Percentiles rank a stretch among this genome's conserved stretches.
phyloP scores from a whole-genome alignment of 495 filamentous ascomycete species.

The Podospora fimiseda region DNA sequence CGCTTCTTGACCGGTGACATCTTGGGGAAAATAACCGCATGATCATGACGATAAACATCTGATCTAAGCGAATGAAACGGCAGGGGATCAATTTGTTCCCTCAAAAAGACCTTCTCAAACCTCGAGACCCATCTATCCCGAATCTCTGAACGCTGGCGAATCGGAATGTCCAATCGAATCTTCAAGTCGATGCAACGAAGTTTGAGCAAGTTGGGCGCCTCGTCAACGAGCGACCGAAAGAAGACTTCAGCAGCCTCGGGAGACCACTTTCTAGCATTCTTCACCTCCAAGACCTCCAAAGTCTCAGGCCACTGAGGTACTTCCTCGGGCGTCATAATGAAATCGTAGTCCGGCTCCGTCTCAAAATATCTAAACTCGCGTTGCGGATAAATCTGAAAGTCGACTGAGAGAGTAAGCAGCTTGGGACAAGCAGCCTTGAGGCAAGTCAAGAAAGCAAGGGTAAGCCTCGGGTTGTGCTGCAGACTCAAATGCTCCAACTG shows the following conservation, averaged over 20 bases:
- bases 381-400: constrained; percentile 61
- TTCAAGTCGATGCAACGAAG: constrained; percentile 64
- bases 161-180: constrained; percentile 65
- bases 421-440: constrained; percentile 58
- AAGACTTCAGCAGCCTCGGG: constrained; percentile 59
- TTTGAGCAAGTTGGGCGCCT: constrained; percentile 53
- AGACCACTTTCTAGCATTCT: constrained; percentile 65
- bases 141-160: constrained; percentile 70
- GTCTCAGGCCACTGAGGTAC: constrained; percentile 68
- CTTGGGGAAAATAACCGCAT: neutral
- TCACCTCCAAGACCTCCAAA: constrained; percentile 63
- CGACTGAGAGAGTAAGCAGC: constrained; percentile 63
- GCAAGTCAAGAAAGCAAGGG: constrained; percentile 58
- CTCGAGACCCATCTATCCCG: constrained; percentile 64
- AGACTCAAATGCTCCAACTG: constrained; percentile 59
- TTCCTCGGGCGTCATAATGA: constrained; percentile 52
- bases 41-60: no score
- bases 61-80: constrained; percentile 23
- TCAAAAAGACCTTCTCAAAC: constrained; percentile 58
- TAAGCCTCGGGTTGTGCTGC: constrained; percentile 71
- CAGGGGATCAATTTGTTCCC: constrained; percentile 47
- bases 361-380: constrained; percentile 44
- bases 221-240: constrained; percentile 67
- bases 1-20: neutral
- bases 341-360: constrained; percentile 61